Evolutionary conservation across 1,139 yeast genomes (phyloP).

Genomic region (Insectozyma bohioensis): DNA sequence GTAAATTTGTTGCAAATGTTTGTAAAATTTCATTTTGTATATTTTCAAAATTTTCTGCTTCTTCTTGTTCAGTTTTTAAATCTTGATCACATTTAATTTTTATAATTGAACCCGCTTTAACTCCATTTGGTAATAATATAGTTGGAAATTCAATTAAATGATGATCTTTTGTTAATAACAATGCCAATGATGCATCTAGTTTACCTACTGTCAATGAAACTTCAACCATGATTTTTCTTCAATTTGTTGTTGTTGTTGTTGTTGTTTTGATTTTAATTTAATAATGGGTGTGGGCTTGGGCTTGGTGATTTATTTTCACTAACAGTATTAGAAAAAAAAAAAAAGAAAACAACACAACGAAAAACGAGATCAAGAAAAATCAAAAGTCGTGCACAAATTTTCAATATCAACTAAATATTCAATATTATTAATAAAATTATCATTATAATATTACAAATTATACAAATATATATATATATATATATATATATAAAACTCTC

Average conservation of each 20-base stretch:
- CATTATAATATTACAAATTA: conserved; percentile 2
- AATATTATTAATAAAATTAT: too few species aligned
- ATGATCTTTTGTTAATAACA: conserved; percentile 86
- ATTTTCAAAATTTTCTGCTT: conserved; percentile 54
- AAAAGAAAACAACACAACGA: neutral
- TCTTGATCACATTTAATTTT: conserved; percentile 85
- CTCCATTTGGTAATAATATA: conserved; percentile 84
- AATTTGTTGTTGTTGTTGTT: too few species aligned
- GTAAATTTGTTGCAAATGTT: conserved; percentile 73
- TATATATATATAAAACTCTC: conserved; percentile 1
- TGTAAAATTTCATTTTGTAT: conserved; percentile 75
- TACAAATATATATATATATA: neutral
- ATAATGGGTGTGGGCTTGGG: too few species aligned
- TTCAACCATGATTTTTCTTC: conserved; percentile 67
- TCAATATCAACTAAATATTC: neutral
- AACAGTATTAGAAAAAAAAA: conserved; percentile 4
- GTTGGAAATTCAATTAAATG: conserved; percentile 97
- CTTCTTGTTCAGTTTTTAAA: conserved; percentile 61
- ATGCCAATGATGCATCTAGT: conserved; percentile 90
- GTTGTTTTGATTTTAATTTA: too few species aligned
- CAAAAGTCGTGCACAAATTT: neutral
- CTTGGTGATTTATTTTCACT: too few species aligned
- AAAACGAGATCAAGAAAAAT: neutral
- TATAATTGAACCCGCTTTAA: conserved; percentile 91
- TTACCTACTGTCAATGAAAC: conserved; percentile 95